phyloP scores from a whole-genome alignment of 2,329 filamentous ascomycete genomes.

The Diplocarpon rosae region DNA sequence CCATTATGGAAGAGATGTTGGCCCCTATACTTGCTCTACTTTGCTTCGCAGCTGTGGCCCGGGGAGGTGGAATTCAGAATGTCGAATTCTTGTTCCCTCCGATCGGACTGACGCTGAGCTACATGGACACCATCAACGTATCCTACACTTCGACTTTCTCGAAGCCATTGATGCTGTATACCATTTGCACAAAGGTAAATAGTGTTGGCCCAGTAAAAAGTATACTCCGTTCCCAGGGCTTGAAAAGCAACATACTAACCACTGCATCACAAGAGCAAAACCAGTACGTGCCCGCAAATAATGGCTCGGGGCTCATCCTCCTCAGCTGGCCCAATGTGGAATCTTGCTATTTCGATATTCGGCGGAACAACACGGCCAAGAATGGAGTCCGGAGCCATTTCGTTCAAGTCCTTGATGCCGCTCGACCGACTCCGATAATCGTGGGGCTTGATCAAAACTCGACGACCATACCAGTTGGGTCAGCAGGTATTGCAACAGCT shows the following conservation, averaged over 20 bases:
- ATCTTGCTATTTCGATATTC: conserved; percentile 16
- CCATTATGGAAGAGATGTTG: background rate
- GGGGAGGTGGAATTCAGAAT: conserved; percentile 8
- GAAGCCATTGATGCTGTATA: conserved; percentile 10
- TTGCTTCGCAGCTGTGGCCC: background rate
- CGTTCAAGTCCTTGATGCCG: conserved; percentile 1
- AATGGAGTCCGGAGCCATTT: conserved; percentile 12
- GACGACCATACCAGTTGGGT: background rate
- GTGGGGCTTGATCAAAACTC: background rate
- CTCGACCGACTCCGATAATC: background rate
- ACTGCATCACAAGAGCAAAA: conserved; percentile 4
- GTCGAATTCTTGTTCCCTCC: conserved; percentile 17
- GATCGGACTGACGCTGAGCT: conserved; percentile 11
- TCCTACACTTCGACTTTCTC: conserved; percentile 14
- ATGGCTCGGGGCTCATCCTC: conserved; percentile 11
- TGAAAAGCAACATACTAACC: background rate
- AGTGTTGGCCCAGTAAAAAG: background rate
- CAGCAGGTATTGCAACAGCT: background rate
- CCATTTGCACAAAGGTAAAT: conserved; percentile 9
- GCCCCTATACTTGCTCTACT: background rate
- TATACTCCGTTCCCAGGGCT: background rate
- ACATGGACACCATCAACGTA: conserved; percentile 17
- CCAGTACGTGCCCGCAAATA: conserved; percentile 6
- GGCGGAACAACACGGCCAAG: background rate
- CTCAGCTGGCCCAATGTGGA: conserved; percentile 9